phyloP scores from a whole-genome alignment of 202 grass and related monocot species.

The Eragrostis tef region DNA sequence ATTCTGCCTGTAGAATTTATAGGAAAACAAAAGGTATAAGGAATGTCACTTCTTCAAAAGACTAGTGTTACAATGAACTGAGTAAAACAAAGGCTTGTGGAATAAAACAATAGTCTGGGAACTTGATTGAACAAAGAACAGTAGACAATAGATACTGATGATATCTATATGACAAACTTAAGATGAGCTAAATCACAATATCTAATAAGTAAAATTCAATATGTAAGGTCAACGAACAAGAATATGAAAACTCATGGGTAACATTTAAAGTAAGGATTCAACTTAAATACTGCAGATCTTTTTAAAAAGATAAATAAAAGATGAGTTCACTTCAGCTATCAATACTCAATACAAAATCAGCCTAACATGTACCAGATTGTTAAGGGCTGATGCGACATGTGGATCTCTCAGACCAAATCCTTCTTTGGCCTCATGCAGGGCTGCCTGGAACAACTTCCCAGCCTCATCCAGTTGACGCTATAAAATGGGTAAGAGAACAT shows the following conservation, averaged over 20 bases:
- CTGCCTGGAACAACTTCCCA: slow-evolving; percentile 74
- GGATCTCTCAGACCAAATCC: slow-evolving; percentile 92
- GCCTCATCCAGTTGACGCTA: slow-evolving; percentile 78
- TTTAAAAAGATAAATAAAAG: slow-evolving; percentile 8
- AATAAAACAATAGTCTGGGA: not conserved
- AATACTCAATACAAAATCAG: not conserved
- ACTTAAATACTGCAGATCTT: not conserved
- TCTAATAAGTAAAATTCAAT: not conserved
- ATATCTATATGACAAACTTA: not conserved
- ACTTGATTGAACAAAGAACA: slow-evolving; percentile 22
- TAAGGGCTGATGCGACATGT: slow-evolving; percentile 87
- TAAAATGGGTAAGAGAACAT: slow-evolving; percentile 34
- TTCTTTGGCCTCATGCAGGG: slow-evolving; percentile 82
- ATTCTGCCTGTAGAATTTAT: slow-evolving; percentile 69
- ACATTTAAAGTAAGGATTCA: slow-evolving; percentile 14
- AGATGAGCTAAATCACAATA: not conserved
- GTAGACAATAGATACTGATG: not conserved
- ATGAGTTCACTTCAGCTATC: slow-evolving; percentile 7
- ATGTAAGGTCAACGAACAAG: slow-evolving; percentile 14
- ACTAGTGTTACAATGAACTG: not conserved
- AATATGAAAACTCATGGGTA: slow-evolving; percentile 5
- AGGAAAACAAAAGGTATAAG: slow-evolving; percentile 13
- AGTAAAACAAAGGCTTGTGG: slow-evolving; percentile 12
- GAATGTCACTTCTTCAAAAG: slow-evolving; percentile 15
- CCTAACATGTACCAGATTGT: slow-evolving; percentile 79